Conservation (phyloP, 495 filamentous ascomycete species). For the Penicillium pulvis region DNA sequence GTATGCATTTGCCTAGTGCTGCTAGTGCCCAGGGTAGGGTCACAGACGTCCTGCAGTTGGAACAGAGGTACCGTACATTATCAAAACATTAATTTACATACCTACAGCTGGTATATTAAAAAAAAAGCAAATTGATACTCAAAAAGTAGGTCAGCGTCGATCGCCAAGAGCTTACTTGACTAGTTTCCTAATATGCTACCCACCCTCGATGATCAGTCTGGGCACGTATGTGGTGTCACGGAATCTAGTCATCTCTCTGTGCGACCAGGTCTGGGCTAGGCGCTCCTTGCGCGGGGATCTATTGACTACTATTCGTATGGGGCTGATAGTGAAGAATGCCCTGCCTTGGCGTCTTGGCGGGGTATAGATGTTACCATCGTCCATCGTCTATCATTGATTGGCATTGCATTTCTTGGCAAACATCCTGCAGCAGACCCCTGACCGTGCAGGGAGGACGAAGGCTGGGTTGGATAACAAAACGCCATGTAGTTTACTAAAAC, state of each 20-base stretch:
- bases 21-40: no score
- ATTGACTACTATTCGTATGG: constrained; percentile 8
- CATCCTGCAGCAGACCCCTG: background rate
- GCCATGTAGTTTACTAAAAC: constrained; percentile 15
- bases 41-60: no score
- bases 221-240: constrained; percentile 1
- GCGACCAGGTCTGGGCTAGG: background rate
- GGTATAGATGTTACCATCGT: background rate
- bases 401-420: background rate
- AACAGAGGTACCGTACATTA: no score
- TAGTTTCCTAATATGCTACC: background rate
- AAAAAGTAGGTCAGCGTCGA: background rate
- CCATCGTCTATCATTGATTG: background rate
- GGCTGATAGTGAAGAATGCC: constrained; percentile 16
- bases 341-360: constrained; percentile 27
- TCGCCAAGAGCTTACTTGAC: constrained; percentile 1
- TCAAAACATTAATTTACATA: no score
- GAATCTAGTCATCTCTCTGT: background rate
- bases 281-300: constrained; percentile 1
- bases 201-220: constrained; percentile 1
- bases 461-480: constrained; percentile 1
- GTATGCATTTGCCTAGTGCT: background rate
- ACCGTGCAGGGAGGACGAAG: background rate
- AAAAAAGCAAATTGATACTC: background rate
- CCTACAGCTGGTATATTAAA: no score